phyloP scores from a whole-genome alignment of 495 filamentous ascomycete species.

The Patellaria atrata region DNA sequence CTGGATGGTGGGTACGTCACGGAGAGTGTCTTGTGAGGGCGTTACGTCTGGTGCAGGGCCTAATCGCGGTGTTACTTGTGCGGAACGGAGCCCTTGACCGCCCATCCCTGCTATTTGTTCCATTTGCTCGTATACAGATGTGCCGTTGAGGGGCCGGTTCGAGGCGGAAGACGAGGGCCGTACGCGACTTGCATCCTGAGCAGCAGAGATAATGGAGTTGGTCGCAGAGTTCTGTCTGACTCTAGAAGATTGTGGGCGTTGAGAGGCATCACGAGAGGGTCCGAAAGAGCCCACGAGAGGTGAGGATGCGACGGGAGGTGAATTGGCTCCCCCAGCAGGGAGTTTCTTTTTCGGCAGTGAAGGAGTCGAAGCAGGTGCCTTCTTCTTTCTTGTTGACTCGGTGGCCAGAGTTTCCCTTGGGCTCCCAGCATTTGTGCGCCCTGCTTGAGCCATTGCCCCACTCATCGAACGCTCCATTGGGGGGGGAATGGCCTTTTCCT shows the following conservation, averaged over 20 bases:
- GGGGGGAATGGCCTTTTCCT: slow-evolving; percentile 33
- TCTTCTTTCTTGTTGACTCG: slow-evolving; percentile 50
- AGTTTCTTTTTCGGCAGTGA: slow-evolving; percentile 26
- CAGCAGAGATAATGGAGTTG: slow-evolving; percentile 15
- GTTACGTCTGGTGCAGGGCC: slow-evolving; percentile 1
- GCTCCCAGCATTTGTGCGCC: slow-evolving; percentile 34
- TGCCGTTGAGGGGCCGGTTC: slow-evolving; percentile 10
- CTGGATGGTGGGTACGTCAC: background rate
- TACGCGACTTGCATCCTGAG: slow-evolving; percentile 42
- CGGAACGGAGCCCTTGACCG: slow-evolving; percentile 5
- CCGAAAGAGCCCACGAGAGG: slow-evolving; percentile 52
- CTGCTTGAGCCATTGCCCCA: slow-evolving; percentile 34
- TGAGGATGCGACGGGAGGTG: slow-evolving; percentile 58
- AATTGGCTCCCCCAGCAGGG: slow-evolving; percentile 37
- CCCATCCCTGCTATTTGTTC: slow-evolving; percentile 12
- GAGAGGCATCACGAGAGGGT: slow-evolving; percentile 26
- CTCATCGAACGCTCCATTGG: slow-evolving; percentile 58
- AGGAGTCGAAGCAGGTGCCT: slow-evolving; percentile 45
- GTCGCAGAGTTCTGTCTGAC: slow-evolving; percentile 17
- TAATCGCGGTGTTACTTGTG: no score
- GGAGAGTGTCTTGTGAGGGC: slow-evolving; percentile 2
- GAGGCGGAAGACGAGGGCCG: slow-evolving; percentile 32
- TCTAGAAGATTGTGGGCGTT: slow-evolving; percentile 18
- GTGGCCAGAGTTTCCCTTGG: slow-evolving; percentile 47
- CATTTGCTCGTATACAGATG: slow-evolving; percentile 14